These are phyloP conservation scores for Yarrowia alimentaria DNA, from an alignment of 805 yeast genomes.

Conservation along the genomic window DNA sequence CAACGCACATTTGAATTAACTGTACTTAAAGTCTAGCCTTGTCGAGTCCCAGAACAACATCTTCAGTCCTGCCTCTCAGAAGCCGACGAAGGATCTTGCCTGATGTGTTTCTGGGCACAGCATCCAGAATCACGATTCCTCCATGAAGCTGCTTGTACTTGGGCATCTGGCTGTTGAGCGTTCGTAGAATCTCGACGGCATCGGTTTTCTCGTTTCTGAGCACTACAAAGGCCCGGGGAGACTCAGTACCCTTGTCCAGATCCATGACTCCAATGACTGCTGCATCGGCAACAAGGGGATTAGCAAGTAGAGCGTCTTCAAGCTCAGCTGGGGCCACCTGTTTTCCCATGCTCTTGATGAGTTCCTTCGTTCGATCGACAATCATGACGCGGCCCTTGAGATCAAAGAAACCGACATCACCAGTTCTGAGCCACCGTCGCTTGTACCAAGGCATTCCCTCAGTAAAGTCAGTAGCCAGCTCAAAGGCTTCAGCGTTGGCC, in stretches of 20 bases:
- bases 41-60: constrained; percentile 30
- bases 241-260: constrained; percentile 72
- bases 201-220: constrained; percentile 25
- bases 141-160: constrained; percentile 44
- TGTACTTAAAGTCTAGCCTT: neutral
- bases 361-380: constrained; percentile 42
- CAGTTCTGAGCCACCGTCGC: constrained; percentile 54
- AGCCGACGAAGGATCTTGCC: constrained; percentile 94
- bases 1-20: no score
- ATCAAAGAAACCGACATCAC: constrained; percentile 54
- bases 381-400: constrained; percentile 49
- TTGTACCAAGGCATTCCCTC: constrained; percentile 8
- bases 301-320: constrained; percentile 76
- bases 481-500: constrained; percentile 49
- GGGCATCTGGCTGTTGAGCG: constrained; percentile 42
- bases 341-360: constrained; percentile 50
- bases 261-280: constrained; percentile 78
- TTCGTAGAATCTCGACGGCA: constrained; percentile 33
- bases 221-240: constrained; percentile 42
- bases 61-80: constrained; percentile 54
- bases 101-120: constrained; percentile 89
- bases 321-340: constrained; percentile 94
- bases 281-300: constrained; percentile 75
- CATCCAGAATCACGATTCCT: constrained; percentile 65
- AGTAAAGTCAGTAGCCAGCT: constrained; percentile 34